phyloP scores from a whole-genome alignment of 2,329 filamentous ascomycete genomes.

The Penicillium sp. region DNA sequence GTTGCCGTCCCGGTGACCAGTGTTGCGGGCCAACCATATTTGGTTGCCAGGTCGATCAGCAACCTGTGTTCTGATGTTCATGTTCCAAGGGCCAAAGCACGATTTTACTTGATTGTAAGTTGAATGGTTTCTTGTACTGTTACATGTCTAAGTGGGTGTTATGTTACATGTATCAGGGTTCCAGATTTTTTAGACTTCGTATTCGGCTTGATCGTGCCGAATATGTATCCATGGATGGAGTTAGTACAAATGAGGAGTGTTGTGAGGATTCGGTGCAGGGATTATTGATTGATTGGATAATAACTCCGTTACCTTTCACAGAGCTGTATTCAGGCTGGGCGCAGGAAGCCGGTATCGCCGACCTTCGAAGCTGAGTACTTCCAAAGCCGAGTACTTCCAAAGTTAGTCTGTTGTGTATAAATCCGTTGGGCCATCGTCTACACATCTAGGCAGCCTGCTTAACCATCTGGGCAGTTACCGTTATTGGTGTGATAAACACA shows the following conservation, averaged over 20 bases:
- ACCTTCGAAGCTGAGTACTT: neutral
- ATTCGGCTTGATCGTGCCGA: neutral
- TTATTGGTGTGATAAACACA: neutral
- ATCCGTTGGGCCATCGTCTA: neutral
- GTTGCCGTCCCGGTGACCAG: slow-evolving; percentile 1
- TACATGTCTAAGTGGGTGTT: neutral
- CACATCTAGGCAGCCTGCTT: neutral
- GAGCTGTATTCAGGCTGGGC: neutral
- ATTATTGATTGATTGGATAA: neutral
- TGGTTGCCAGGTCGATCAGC: neutral
- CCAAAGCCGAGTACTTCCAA: neutral
- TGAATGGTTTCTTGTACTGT: neutral
- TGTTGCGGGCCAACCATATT: neutral
- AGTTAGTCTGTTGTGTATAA: neutral
- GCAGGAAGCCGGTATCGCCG: neutral
- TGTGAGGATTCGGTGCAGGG: neutral
- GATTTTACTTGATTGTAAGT: neutral
- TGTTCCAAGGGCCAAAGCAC: neutral
- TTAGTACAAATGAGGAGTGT: neutral
- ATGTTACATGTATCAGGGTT: neutral
- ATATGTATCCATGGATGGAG: neutral
- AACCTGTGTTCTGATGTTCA: neutral
- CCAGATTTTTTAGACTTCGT: neutral
- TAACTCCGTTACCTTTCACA: neutral
- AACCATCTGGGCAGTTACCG: neutral